Conservation (phyloP, 106 monocot genomes). For the Posidonia australis region DNA sequence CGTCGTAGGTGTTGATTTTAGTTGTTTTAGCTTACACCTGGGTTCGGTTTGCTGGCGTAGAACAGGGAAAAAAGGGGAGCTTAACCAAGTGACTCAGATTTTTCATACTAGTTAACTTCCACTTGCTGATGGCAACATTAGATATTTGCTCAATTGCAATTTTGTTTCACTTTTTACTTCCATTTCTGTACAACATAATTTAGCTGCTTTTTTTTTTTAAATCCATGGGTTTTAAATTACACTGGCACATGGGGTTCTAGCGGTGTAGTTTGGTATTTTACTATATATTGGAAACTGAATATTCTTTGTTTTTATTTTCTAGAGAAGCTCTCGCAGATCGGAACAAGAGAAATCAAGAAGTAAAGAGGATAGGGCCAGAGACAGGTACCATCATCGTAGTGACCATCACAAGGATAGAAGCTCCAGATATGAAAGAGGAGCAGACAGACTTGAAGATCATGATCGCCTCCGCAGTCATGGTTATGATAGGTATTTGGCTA, state of each 20-base stretch:
- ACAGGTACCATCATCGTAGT: constrained; percentile 7
- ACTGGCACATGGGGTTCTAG: background rate
- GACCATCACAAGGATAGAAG: constrained; percentile 12
- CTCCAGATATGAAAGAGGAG: constrained; percentile 6
- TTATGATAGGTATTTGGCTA: constrained; percentile 10
- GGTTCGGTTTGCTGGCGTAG: no score
- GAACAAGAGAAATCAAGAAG: constrained; percentile 6
- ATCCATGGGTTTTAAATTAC: background rate
- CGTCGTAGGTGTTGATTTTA: no score
- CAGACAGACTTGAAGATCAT: background rate
- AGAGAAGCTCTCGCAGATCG: constrained; percentile 3
- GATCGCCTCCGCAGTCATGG: constrained; percentile 11
- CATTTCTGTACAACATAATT: no score
- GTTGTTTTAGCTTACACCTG: no score
- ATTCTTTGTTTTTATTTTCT: background rate
- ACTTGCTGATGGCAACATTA: no score
- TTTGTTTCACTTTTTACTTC: no score
- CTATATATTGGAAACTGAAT: no score
- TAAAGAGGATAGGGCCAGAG: constrained; percentile 3
- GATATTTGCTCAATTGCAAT: no score
- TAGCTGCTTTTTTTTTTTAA: no score
- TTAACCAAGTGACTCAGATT: no score
- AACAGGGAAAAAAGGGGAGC: no score
- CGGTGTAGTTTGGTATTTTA: background rate
- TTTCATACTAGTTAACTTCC: no score